Percentiles rank a stretch among this genome's conserved stretches.
These are phyloP conservation scores for Orbilia ellipsospora DNA, from an alignment of 2,329 filamentous ascomycete species.

Conservation along the genomic window DNA sequence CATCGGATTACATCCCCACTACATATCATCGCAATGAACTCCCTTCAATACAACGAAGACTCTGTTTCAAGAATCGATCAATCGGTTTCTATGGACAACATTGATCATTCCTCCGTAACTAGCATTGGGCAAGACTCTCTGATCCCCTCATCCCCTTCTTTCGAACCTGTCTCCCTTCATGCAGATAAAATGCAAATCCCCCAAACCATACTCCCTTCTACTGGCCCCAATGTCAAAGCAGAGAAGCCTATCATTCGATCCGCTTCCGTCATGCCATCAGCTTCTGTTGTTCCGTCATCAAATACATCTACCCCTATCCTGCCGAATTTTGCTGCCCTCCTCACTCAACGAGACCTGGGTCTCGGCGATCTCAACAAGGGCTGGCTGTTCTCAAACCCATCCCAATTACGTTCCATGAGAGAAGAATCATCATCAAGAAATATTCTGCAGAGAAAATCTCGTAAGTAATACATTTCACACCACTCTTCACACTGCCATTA, in stretches of 20 bases:
- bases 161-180: neutral
- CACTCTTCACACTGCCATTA: too few relatives aligned
- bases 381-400: too few relatives aligned
- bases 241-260: slow-evolving; percentile 8
- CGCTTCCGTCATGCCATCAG: neutral
- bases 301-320: neutral
- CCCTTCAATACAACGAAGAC: slow-evolving; percentile 1
- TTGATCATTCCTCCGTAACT: slow-evolving; percentile 8
- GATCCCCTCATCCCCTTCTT: neutral
- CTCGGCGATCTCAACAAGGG: neutral
- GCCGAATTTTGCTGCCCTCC: neutral
- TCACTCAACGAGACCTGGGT: neutral
- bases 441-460: too few relatives aligned
- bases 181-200: slow-evolving; percentile 21
- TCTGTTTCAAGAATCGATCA: slow-evolving; percentile 4
- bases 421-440: too few relatives aligned
- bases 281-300: neutral
- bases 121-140: neutral
- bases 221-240: slow-evolving; percentile 7
- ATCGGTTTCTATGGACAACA: neutral
- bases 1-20: neutral
- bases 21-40: slow-evolving; percentile 16
- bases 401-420: too few relatives aligned
- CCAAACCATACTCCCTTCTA: slow-evolving; percentile 12
- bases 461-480: too few relatives aligned